Evolutionary conservation across 495 filamentous ascomycete species (phyloP).

Genomic region (Coniosporium apollinis): DNA sequence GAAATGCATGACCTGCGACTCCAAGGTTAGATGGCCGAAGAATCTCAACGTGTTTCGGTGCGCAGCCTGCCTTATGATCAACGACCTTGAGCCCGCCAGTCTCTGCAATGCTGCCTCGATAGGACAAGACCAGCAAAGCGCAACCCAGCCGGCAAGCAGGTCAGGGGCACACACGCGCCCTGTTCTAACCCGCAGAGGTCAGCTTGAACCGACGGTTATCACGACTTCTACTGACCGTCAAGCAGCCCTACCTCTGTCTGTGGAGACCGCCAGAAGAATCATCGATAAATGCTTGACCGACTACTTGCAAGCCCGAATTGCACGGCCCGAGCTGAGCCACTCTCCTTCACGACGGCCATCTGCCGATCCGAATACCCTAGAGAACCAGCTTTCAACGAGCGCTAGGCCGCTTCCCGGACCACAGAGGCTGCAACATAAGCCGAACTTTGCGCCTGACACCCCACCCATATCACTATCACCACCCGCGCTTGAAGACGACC

Average conservation of each 20-base stretch:
- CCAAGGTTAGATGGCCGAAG: slow-evolving; percentile 68
- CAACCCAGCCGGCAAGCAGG: slow-evolving; percentile 2
- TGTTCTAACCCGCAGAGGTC: neutral
- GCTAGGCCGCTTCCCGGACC: slow-evolving; percentile 5
- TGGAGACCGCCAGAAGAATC: slow-evolving; percentile 31
- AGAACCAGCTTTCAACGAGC: too few relatives aligned
- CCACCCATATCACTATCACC: neutral
- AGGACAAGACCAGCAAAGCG: slow-evolving; percentile 15
- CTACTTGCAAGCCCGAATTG: slow-evolving; percentile 28
- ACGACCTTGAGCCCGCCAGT: slow-evolving; percentile 54
- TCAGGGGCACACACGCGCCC: neutral
- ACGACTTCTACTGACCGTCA: too few relatives aligned
- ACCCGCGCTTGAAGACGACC: neutral
- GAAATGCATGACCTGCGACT: slow-evolving; percentile 38
- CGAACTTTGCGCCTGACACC: neutral
- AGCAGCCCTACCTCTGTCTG: slow-evolving; percentile 5
- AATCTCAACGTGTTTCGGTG: slow-evolving; percentile 63
- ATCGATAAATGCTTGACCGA: slow-evolving; percentile 36
- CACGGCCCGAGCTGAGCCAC: slow-evolving; percentile 16
- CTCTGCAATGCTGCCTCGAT: slow-evolving; percentile 3
- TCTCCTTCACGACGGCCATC: neutral
- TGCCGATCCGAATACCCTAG: too few relatives aligned
- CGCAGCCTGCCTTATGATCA: slow-evolving; percentile 72
- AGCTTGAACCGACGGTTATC: neutral
- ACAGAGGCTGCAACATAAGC: neutral